Evolutionary conservation across 2,329 filamentous ascomycete species (phyloP).

Genomic region (Fusarium coicis): DNA sequence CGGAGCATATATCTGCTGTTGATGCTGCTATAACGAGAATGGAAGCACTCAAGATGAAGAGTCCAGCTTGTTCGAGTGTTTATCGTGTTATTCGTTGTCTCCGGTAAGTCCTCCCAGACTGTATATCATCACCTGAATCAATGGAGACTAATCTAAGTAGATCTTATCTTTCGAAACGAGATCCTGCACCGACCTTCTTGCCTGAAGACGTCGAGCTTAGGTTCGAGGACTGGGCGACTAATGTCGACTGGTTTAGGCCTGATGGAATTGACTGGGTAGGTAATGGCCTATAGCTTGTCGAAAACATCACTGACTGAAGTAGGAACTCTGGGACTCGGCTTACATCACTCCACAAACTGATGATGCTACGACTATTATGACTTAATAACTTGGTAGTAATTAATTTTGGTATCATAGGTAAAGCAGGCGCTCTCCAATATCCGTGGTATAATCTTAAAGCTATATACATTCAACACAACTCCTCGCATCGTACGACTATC

Average conservation of each 20-base stretch:
- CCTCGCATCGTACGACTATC: fast-evolving
- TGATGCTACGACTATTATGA: neutral
- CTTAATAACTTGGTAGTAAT: neutral
- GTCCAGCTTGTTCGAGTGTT: conserved; percentile 8
- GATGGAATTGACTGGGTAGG: conserved; percentile 23
- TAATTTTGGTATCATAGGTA: neutral
- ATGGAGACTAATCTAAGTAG: neutral
- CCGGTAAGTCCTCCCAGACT: neutral
- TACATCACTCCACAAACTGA: conserved; percentile 12
- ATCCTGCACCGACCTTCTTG: neutral
- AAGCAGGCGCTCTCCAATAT: neutral
- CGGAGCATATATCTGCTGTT: neutral
- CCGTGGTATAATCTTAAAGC: neutral
- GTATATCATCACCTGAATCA: fast-evolving
- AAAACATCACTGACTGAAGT: fast-evolving
- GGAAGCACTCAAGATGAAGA: conserved; percentile 11
- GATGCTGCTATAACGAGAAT: conserved; percentile 3
- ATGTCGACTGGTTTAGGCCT: conserved; percentile 15
- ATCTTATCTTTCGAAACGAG: conserved; percentile 10
- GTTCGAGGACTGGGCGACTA: conserved; percentile 19
- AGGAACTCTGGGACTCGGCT: conserved; percentile 9
- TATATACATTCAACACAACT: fast-evolving
- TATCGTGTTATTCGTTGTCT: conserved; percentile 11
- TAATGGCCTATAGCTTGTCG: fast-evolving
- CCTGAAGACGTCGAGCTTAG: neutral